phyloP scores from a whole-genome alignment of 129 eudicot genomes.

The Dittrichia graveolens region DNA sequence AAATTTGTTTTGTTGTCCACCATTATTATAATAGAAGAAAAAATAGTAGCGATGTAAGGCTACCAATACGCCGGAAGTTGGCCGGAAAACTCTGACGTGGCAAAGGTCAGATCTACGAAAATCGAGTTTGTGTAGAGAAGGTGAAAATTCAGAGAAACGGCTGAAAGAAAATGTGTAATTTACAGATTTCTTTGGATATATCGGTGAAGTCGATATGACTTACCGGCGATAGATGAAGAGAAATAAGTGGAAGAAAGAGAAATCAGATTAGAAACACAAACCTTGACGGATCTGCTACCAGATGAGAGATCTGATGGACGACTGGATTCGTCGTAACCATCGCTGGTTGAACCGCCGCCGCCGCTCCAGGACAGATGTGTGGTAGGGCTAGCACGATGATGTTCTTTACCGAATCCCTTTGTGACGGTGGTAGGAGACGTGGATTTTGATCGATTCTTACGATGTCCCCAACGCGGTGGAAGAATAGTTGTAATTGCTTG shows the following conservation, averaged over 20 bases:
- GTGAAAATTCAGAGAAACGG: neutral
- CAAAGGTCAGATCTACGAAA: constrained; percentile 21
- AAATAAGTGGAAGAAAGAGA: constrained; percentile 2
- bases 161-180: neutral
- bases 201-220: neutral
- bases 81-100: constrained; percentile 25
- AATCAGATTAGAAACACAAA: constrained; percentile 22
- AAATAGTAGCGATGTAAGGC: neutral
- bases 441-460: constrained; percentile 50
- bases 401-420: constrained; percentile 12
- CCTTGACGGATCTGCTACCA: constrained; percentile 62
- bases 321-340: constrained; percentile 42
- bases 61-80: neutral
- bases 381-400: constrained; percentile 58
- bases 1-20: too few species aligned
- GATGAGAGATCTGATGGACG: constrained; percentile 46
- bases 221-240: constrained; percentile 1
- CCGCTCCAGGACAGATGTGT: constrained; percentile 73
- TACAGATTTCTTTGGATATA: neutral
- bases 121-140: neutral
- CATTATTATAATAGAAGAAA: too few species aligned
- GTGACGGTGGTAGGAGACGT: constrained; percentile 14
- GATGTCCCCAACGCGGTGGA: constrained; percentile 53
- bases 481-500: neutral
- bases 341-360: constrained; percentile 45